Percentiles rank a stretch among this genome's conserved stretches.
These are phyloP conservation scores for Niveomyces coronatus DNA, from an alignment of 2,329 filamentous ascomycete genomes.

Conservation along the genomic window DNA sequence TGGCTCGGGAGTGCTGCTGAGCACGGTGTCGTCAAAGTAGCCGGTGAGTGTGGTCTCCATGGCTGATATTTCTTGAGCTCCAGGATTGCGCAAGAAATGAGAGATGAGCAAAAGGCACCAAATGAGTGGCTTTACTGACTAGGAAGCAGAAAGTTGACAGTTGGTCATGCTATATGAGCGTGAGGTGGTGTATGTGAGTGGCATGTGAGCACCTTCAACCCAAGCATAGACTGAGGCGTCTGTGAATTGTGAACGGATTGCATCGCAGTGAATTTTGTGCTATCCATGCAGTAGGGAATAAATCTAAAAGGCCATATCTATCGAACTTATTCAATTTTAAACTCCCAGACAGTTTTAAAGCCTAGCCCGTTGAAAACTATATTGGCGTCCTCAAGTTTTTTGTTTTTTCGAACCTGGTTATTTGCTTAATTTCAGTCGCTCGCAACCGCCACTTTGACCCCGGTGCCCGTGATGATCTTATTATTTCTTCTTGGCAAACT, in stretches of 20 bases:
- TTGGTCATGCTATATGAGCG: background rate
- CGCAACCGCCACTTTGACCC: too few relatives aligned
- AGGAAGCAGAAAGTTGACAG: background rate
- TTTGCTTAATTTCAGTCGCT: slow-evolving; percentile 7
- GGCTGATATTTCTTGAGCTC: background rate
- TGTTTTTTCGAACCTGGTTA: background rate
- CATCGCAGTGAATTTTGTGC: too few relatives aligned
- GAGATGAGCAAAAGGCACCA: slow-evolving; percentile 3
- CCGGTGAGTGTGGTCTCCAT: background rate
- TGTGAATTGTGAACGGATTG: too few relatives aligned
- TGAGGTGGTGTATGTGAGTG: too few relatives aligned
- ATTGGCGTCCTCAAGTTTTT: background rate
- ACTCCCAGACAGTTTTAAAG: too few relatives aligned
- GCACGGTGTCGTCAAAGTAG: background rate
- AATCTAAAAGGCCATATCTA: slow-evolving; percentile 10
- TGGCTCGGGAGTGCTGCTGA: slow-evolving; percentile 6
- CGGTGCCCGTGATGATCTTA: slow-evolving; percentile 9
- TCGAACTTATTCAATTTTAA: slow-evolving; percentile 3
- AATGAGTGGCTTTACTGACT: background rate
- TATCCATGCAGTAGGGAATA: slow-evolving; percentile 8
- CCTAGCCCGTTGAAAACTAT: background rate
- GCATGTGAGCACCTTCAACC: too few relatives aligned
- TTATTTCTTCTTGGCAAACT: slow-evolving; percentile 63
- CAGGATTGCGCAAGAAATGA: too few relatives aligned
- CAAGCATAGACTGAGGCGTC: too few relatives aligned